Conservation (phyloP, 768 basidiomycete genomes). For the Piloderma croceum region DNA sequence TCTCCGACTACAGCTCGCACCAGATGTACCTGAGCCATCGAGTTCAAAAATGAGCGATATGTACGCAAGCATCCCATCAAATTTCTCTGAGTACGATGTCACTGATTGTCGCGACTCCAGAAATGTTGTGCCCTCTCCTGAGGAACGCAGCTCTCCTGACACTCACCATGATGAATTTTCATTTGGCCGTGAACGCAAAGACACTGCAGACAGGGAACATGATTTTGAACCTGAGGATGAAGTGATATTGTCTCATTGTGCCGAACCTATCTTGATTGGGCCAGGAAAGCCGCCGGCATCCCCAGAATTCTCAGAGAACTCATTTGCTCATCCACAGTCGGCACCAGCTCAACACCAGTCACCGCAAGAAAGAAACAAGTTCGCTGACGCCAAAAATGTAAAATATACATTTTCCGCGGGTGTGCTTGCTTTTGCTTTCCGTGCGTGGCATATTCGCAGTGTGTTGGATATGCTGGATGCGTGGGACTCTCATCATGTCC, state of each 20-base stretch:
- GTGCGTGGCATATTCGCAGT: constrained; percentile 50
- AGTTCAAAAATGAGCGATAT: constrained; percentile 58
- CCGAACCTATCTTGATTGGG: constrained; percentile 53
- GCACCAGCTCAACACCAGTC: no score
- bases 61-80: constrained; percentile 71
- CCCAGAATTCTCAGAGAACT: constrained; percentile 2
- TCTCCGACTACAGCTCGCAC: constrained; percentile 43
- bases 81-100: constrained; percentile 4
- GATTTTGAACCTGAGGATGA: no score
- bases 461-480: constrained; percentile 39
- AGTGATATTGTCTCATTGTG: constrained; percentile 54
- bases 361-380: no score
- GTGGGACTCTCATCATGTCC: constrained; percentile 20
- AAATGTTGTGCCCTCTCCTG: constrained; percentile 13
- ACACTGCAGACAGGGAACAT: no score
- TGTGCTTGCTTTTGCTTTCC: constrained; percentile 47
- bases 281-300: constrained; percentile 42
- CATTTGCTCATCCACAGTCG: constrained; percentile 5
- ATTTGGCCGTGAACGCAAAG: no score
- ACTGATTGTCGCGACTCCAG: no score
- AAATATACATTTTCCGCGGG: constrained; percentile 42
- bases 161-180: no score
- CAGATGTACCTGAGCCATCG: no score
- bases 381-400: constrained; percentile 16
- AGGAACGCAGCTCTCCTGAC: constrained; percentile 3